phyloP scores from a whole-genome alignment of 2,329 filamentous ascomycete species.

The Scolecobasidium constrictum region DNA sequence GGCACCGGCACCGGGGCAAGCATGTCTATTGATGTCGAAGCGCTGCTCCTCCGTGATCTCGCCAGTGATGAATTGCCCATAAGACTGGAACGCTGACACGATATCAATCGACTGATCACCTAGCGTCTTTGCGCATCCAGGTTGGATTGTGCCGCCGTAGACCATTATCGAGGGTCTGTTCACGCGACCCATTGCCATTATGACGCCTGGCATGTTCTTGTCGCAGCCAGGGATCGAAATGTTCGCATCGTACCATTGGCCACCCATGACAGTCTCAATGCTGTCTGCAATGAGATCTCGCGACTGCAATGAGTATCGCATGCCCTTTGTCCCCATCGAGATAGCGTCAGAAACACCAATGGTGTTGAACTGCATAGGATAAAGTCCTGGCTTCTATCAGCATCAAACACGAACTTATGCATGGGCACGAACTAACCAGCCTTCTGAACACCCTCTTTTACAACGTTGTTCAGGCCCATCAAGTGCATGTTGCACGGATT shows the following conservation, averaged over 20 bases:
- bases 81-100: constrained; percentile 94
- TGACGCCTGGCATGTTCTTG: constrained; percentile 81
- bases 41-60: constrained; percentile 85
- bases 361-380: constrained; percentile 98
- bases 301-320: constrained; percentile 91
- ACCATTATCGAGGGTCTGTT: constrained; percentile 96
- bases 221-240: constrained; percentile 95
- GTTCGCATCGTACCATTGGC: constrained; percentile 97
- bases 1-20: constrained; percentile 73
- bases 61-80: constrained; percentile 86
- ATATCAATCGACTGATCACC: constrained; percentile 75
- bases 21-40: constrained; percentile 88
- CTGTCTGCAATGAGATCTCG: constrained; percentile 95
- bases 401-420: background rate
- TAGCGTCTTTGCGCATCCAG: constrained; percentile 71
- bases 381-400: constrained; percentile 42
- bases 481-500: constrained; percentile 99
- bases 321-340: constrained; percentile 95
- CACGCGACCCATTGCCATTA: constrained; percentile 78
- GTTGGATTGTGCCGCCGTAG: constrained; percentile 88
- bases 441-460: constrained; percentile 60
- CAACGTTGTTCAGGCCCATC: constrained; percentile 72
- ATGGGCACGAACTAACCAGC: constrained; percentile 30
- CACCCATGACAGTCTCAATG: constrained; percentile 97
- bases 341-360: constrained; percentile 96